Evolutionary conservation across 2,329 filamentous ascomycete genomes (phyloP), one percentile per base, ranked within the genome.

Genomic region (Colletotrichum musae): DNA sequence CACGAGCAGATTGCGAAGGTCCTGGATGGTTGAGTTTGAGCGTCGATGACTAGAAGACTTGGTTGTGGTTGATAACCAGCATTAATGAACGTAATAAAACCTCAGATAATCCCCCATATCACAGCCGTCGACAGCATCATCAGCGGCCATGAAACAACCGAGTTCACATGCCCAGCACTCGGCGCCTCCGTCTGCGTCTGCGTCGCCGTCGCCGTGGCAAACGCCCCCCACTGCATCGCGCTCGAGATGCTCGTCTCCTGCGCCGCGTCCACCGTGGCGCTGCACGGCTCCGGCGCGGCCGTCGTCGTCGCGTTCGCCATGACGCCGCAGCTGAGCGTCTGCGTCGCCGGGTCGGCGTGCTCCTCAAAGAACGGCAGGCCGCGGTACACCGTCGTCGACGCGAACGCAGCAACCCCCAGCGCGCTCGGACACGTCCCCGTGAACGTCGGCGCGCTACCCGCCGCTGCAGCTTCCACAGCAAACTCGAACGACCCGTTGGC

Each of bases 121-220:
- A n/a, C 13, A 1, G 41, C 41, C 41, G 41, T n/a, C 13, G 13
- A n/a, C 13, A 43, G 6, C 1, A 43, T 13, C 13, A 43, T 15
- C 2, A 43, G 5, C 15, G 41, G 16, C 41, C 13, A 43, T 2
- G 16, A 6, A 10, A 6, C 13, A 6, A 43, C 41, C 41, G 41
- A 43, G 6, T 15, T 15, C 13, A n/a, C 13, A n/a, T 6, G 13
- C 13, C 16, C 41, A 13, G 41, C 5, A n/a, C 41, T 43, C 13
- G 53, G 15, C 18, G 53, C 13, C 6, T 24, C 76, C 66, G n/a
- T 75, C 76, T 50, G 70, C 66, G n/a, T 75, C 76, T 50, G 70
- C 72, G 26, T 74, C 71, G 24, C 77, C 73, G 65, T 75, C 76
- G 64, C 75, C 76, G 70, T 76, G 52, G 16, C 60, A 54, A 36